phyloP scores from a whole-genome alignment of 768 basidiomycete species.

The Naganishia friedmannii region DNA sequence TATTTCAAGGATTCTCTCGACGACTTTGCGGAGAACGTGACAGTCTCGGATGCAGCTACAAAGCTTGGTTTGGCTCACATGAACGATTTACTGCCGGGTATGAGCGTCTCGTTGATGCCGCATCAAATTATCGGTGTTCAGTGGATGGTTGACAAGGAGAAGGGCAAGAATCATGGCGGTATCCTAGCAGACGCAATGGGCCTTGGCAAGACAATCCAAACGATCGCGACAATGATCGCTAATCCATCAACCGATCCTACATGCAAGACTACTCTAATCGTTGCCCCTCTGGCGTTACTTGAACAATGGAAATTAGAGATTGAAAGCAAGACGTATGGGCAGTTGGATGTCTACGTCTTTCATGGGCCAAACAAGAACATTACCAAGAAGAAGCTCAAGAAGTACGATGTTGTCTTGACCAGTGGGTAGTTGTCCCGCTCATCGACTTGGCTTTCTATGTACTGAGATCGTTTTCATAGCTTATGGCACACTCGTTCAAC shows the following conservation, averaged over 20 bases:
- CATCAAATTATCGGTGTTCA: conserved; percentile 68
- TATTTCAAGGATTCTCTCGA: conserved; percentile 44
- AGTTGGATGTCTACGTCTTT: conserved; percentile 61
- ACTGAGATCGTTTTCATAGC: neutral
- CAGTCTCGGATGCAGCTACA: conserved; percentile 60
- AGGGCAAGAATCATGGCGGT: conserved; percentile 39
- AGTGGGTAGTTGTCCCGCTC: conserved; percentile 3
- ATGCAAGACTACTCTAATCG: conserved; percentile 65
- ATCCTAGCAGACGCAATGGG: conserved; percentile 70
- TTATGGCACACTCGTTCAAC: conserved; percentile 51
- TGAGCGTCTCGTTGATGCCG: conserved; percentile 65
- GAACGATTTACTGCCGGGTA: conserved; percentile 59
- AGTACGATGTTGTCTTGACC: conserved; percentile 69
- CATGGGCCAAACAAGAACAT: conserved; percentile 62
- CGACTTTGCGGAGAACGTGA: conserved; percentile 55
- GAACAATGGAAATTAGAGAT: conserved; percentile 63
- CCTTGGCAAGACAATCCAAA: conserved; percentile 92
- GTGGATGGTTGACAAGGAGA: conserved; percentile 66
- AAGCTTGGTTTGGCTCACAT: conserved; percentile 59
- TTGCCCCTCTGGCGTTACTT: conserved; percentile 66
- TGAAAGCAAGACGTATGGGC: conserved; percentile 61
- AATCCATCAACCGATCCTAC: conserved; percentile 58
- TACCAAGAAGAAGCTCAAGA: conserved; percentile 56
- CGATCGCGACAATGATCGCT: conserved; percentile 69
- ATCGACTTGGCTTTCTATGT: neutral